These are phyloP conservation scores for Mycena pura DNA, from an alignment of 768 basidiomycete genomes.

Conservation along the genomic window DNA sequence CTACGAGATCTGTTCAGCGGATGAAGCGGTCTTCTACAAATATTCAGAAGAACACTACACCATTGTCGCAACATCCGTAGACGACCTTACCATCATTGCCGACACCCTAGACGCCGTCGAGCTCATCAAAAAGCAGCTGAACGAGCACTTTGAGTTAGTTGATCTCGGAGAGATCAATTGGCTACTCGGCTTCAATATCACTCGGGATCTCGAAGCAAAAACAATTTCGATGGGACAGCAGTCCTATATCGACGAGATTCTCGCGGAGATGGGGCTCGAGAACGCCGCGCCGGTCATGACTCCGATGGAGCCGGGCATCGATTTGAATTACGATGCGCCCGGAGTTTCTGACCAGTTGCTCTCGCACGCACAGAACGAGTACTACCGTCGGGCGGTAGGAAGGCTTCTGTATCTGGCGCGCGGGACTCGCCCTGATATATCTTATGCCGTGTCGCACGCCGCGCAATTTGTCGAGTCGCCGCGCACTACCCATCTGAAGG, in stretches of 20 bases:
- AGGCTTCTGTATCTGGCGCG: slow-evolving; percentile 21
- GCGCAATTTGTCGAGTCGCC: slow-evolving; percentile 22
- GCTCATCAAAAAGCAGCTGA: slow-evolving; percentile 18
- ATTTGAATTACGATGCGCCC: slow-evolving; percentile 11
- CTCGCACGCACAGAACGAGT: slow-evolving; percentile 6
- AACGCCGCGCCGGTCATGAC: slow-evolving; percentile 29
- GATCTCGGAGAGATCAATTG: slow-evolving; percentile 37
- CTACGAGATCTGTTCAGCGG: slow-evolving; percentile 10
- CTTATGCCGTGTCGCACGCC: slow-evolving; percentile 19
- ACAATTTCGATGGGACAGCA: slow-evolving; percentile 34
- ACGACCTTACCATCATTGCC: slow-evolving; percentile 34
- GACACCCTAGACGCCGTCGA: slow-evolving; percentile 28
- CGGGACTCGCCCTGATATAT: slow-evolving; percentile 21
- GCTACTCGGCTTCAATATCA: slow-evolving; percentile 36
- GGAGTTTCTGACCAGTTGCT: slow-evolving; percentile 11
- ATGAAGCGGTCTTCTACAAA: slow-evolving; percentile 27
- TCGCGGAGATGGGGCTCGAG: slow-evolving; percentile 27
- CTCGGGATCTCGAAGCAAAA: slow-evolving; percentile 19
- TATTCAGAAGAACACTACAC: slow-evolving; percentile 12
- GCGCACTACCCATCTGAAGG: slow-evolving; percentile 16
- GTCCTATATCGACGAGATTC: slow-evolving; percentile 31
- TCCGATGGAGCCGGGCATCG: slow-evolving; percentile 25
- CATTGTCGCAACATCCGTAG: slow-evolving; percentile 24
- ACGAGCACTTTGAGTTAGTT: slow-evolving; percentile 26
- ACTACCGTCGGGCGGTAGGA: slow-evolving; percentile 20